These are phyloP conservation scores for Fusarium ambrosium DNA, from an alignment of 2,329 filamentous ascomycete species.

Conservation along the genomic window DNA sequence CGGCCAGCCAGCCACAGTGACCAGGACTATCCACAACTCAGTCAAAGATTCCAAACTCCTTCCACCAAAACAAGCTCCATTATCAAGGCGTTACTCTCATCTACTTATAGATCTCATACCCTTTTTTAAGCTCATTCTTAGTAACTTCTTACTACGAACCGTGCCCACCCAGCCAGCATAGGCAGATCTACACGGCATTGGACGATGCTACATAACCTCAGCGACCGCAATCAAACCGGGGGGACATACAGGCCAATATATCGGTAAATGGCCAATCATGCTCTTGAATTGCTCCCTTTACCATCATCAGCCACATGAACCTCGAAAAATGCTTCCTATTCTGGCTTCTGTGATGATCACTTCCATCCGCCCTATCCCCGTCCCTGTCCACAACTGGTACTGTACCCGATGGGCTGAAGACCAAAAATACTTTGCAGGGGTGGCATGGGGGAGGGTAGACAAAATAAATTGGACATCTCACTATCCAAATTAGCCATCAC, in stretches of 20 bases:
- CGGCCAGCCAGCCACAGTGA: background rate
- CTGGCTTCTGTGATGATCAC: background rate
- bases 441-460: background rate
- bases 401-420: background rate
- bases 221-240: background rate
- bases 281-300: background rate
- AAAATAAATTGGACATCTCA: background rate
- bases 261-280: background rate
- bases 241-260: background rate
- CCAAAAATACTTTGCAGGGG: background rate
- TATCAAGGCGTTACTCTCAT: background rate
- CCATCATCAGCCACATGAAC: background rate
- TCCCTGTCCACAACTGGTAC: background rate
- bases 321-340: constrained; percentile 14
- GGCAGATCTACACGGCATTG: constrained; percentile 1
- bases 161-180: background rate
- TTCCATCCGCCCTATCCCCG: background rate
- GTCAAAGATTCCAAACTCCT: background rate
- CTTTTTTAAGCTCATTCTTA: constrained; percentile 6
- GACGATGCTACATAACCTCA: background rate
- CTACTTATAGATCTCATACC: background rate
- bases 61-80: background rate
- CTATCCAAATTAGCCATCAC: background rate
- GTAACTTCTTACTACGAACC: constrained; percentile 1
- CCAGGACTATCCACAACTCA: background rate